phyloP scores from a whole-genome alignment of 225 moss, liverwort and hornwort genomes.

The Polytrichum commune region DNA sequence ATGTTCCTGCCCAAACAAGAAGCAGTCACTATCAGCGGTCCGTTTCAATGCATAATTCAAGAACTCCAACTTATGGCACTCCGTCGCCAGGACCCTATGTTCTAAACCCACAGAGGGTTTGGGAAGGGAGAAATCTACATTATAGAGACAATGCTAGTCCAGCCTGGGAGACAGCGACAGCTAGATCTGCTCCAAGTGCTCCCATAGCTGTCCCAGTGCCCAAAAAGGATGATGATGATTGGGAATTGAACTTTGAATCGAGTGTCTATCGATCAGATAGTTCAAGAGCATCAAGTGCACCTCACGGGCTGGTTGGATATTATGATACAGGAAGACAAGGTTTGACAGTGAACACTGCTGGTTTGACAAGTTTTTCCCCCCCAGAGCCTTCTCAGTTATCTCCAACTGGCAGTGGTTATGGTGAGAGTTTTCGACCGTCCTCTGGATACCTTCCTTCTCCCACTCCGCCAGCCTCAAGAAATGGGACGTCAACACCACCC shows the following conservation, averaged over 20 bases:
- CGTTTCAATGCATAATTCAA: conserved; percentile 28
- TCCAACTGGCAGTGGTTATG: conserved; percentile 61
- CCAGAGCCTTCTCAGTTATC: conserved; percentile 56
- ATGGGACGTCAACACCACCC: neutral
- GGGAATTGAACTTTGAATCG: conserved; percentile 61
- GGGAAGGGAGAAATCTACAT: conserved; percentile 41
- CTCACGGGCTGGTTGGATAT: conserved; percentile 6
- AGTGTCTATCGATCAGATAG: conserved; percentile 38
- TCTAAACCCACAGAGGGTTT: conserved; percentile 24
- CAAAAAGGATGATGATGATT: conserved; percentile 58
- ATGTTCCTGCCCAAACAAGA: conserved; percentile 23
- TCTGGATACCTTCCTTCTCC: conserved; percentile 15
- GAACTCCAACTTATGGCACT: conserved; percentile 31
- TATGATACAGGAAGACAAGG: conserved; percentile 18
- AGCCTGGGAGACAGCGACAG: neutral
- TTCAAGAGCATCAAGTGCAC: conserved; percentile 17
- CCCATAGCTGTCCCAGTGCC: conserved; percentile 23
- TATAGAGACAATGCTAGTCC: conserved; percentile 24
- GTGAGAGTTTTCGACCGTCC: conserved; percentile 57
- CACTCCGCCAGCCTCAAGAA: neutral
- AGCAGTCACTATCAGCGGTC: conserved; percentile 40
- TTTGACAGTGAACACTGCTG: conserved; percentile 37
- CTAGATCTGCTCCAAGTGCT: conserved; percentile 15
- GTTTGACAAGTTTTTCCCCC: conserved; percentile 30
- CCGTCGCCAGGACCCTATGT: conserved; percentile 28